Evolutionary conservation across 2,329 filamentous ascomycete species (phyloP).

Genomic region (Hysterium pulicare): DNA sequence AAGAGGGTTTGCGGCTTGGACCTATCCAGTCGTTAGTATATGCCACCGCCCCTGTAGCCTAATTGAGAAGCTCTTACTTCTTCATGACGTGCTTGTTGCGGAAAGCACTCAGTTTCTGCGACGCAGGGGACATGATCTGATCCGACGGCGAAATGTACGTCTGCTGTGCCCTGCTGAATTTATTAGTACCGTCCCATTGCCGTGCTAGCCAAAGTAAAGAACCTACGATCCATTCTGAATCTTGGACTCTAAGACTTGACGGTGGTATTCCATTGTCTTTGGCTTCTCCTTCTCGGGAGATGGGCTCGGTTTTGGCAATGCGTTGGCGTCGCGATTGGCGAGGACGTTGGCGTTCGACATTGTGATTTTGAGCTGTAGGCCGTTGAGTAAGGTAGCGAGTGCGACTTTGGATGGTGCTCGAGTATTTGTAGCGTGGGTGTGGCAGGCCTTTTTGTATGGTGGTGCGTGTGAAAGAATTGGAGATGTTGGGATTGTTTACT

Average conservation of each 20-base stretch:
- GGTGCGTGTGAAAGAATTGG: no score
- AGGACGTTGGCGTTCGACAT: conserved; percentile 60
- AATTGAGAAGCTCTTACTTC: conserved; percentile 48
- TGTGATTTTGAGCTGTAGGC: no score
- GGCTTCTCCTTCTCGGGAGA: conserved; percentile 26
- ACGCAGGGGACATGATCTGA: conserved; percentile 82
- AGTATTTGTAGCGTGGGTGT: no score
- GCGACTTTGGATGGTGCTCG: no score
- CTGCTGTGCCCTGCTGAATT: conserved; percentile 40
- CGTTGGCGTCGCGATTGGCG: conserved; percentile 64
- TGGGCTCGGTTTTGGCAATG: conserved; percentile 28
- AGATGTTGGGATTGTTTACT: no score
- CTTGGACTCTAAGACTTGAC: conserved; percentile 70
- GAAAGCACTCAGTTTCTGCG: conserved; percentile 75
- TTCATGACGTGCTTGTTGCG: conserved; percentile 78
- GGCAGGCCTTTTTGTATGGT: no score
- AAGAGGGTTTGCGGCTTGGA: conserved; percentile 41
- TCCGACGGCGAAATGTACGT: conserved; percentile 81
- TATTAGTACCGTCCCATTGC: conserved; percentile 13
- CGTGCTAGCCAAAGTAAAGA: not conserved
- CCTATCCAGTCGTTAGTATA: conserved; percentile 12
- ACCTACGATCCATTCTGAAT: conserved; percentile 65
- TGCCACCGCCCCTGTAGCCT: no score
- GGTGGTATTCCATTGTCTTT: conserved; percentile 66
- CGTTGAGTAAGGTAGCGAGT: no score